phyloP scores from a whole-genome alignment of 306 rosid genomes.

The Rosa lucieae region DNA sequence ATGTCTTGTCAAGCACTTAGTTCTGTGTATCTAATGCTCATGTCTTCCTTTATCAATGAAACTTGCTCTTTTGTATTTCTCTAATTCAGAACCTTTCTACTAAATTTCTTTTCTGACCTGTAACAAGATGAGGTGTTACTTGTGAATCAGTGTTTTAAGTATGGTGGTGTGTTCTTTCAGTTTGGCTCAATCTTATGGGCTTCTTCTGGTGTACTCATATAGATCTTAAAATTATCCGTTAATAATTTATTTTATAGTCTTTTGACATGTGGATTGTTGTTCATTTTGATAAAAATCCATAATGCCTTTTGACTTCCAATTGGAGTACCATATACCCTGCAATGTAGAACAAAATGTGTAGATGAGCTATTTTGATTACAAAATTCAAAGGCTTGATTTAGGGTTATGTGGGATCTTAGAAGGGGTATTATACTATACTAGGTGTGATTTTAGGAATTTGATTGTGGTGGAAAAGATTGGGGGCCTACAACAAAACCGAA shows the following conservation, averaged over 20 bases:
- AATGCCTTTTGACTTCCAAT: conserved; percentile 3
- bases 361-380: not conserved
- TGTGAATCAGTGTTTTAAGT: not conserved
- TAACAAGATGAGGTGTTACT: not conserved
- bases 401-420: not conserved
- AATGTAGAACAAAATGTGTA: not conserved
- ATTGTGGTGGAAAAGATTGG: not conserved
- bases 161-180: too few relatives aligned
- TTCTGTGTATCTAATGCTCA: not conserved
- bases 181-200: not conserved
- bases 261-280: not conserved
- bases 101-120: not conserved
- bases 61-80: not conserved
- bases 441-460: not conserved
- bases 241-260: not conserved
- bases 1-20: conserved; percentile 10
- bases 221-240: not conserved
- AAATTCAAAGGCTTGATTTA: conserved; percentile 3
- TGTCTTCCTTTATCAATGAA: not conserved
- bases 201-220: not conserved
- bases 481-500: not conserved
- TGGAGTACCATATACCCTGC: not conserved
- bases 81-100: not conserved
- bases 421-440: not conserved
- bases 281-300: not conserved